Evolutionary conservation across 2,329 filamentous ascomycete species (phyloP), one percentile per base, ranked within the genome.

Genomic region (Trichoderma simmonsii): DNA sequence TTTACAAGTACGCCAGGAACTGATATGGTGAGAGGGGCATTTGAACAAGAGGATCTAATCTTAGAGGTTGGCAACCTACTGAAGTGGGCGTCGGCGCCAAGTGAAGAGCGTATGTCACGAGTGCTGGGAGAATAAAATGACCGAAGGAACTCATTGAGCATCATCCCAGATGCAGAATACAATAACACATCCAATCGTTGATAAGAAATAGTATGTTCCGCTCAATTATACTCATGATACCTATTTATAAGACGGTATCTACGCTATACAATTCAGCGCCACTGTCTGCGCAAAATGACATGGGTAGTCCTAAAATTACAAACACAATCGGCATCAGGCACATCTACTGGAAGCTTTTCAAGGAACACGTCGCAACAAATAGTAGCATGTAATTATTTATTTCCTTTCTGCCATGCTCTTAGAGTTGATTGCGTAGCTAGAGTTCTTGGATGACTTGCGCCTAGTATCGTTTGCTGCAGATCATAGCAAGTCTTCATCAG

Each of bases 1-100:
- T 75, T 75, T 28, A 73, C 73, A 34, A 75, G 74, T n/a, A 71
- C 74, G n/a, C 71, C 73, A 0, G 73, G 71, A 4, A 64, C 73
- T 2, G 48, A 57, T 26, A 62, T 61, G 1, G 51, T 75, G 1
- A 71, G 72, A 14, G 63, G 6, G 0, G 70, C 73, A 4, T 75
- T 74, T 56, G 74, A 75, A 59, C 15, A 72, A 1, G 71, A 73
- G 5, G 61, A 71, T 26, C n/a, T 74, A 14, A 73, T 75, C 12
- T 15, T 75, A 1, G 71, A 71, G 18, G 74, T 75, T 12, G 73
- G 73, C 24, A 65, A 61, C 15, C 28, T 75, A 32, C 66, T 71
- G 26, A 36, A 30, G 11, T 15, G 74, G 56, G 68, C 39, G 3
- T 71, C 60, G 69, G 71, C 54, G 9, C 57, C 74, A 32, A 67